Percentiles rank a stretch among this genome's conserved stretches.
Conservation (phyloP, 2,329 filamentous ascomycete genomes). For the Fusarium transvaalense region DNA sequence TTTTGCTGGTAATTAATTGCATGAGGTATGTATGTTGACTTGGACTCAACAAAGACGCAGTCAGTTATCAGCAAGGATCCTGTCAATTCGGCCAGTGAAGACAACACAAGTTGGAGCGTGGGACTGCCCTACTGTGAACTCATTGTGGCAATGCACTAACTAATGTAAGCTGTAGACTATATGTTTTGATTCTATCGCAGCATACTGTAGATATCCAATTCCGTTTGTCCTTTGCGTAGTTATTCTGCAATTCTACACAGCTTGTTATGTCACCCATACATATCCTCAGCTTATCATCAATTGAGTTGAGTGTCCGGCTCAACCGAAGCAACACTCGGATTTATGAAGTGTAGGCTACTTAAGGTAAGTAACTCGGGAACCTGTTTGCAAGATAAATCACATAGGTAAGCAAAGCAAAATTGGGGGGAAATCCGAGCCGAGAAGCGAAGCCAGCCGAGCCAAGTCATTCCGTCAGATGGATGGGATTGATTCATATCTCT, state of each 20-base stretch:
- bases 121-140: not conserved
- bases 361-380: not conserved
- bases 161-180: not conserved
- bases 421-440: slow-evolving; percentile 32
- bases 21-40: slow-evolving; percentile 19
- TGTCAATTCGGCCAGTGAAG: slow-evolving; percentile 16
- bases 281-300: not conserved
- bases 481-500: slow-evolving; percentile 3
- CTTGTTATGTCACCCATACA: not conserved
- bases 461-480: not conserved
- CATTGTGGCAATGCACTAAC: slow-evolving; percentile 1
- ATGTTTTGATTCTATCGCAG: slow-evolving; percentile 3
- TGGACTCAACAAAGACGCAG: slow-evolving; percentile 21
- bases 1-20: slow-evolving; percentile 16
- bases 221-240: not conserved
- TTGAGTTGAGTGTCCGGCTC: slow-evolving; percentile 11
- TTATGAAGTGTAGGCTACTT: not conserved
- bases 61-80: slow-evolving; percentile 9
- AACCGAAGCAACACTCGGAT: slow-evolving; percentile 30
- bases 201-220: not conserved
- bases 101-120: slow-evolving; percentile 3
- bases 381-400: slow-evolving; percentile 26
- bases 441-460: slow-evolving; percentile 24
- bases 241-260: not conserved
- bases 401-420: slow-evolving; percentile 45